Base-by-base conservation (phyloP, 2,329 filamentous ascomycete genomes). In the Alternaria infectoria region DNA sequence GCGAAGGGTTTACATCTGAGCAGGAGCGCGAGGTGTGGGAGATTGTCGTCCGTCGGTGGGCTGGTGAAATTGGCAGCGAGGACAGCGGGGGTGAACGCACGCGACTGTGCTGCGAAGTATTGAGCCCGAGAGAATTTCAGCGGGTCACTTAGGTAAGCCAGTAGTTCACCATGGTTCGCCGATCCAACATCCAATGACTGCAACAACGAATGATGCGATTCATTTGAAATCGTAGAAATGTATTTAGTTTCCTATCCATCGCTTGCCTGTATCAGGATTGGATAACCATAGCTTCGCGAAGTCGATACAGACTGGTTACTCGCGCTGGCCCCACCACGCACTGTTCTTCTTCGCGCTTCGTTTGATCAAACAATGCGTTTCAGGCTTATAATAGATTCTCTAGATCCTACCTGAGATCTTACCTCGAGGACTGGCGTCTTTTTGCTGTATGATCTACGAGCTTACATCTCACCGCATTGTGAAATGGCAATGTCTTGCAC, bases 391-490 rank as follows among this genome's bases (percentile, higher is more conserved):
- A 36, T 52, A 28, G 19, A 15, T 40, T n/a, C 28, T 36, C 13
- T 30, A 25, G 5, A 52, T 25, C 11, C 32, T 23, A 36, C 19
- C 49, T 52, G 28, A 36, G 12, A 25, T 25, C 13, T 40, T 25
- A 40, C 30, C 30, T 52, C 28, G 15, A 12, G 13, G 30, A 17
- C 2, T 40, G 36, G 36, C 9, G n/a, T 17, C 15, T 40, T 40
- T 50, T 30, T 28, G 25, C 15, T 21, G 21, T 19, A 21, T 45
- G 32, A 54, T 44, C 13, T 54, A 23, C 32, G 10, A 26, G 28
- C 51, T 77, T 67, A 98, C 93, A 98, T 97, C 86, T 98, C 93
- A 28, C 96, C 96, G 76, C 95, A 97, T 83, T 96, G 90, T 10
- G 89, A 85, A 74, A 99, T 90, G 13, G 89, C 87, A 3, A 98